Evolutionary conservation across 768 basidiomycete genomes (phyloP), one percentile per base, ranked within the genome.

Genomic region (Lactifluus echinatus): DNA sequence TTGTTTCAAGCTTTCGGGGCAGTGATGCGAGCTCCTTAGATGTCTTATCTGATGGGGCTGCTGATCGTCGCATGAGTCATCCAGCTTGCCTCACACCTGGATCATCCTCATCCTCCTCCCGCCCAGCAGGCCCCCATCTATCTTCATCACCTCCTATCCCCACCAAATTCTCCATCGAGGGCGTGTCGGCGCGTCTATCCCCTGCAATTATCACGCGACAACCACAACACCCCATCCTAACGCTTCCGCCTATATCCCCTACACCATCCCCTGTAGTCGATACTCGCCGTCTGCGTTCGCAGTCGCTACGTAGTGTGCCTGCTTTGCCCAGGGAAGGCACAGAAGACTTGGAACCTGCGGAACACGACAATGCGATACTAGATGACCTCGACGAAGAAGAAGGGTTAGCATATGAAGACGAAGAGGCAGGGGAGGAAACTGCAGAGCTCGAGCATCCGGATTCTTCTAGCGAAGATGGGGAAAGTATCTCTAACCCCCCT

Each of bases 351-450:
- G 65, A 63, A 33, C 70, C 69, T 36, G 74, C 70, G 4, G 72
- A 71, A n/a, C 65, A 66, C 31, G 70, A 69, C 2, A 73, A 73
- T 2, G 69, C 65, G 14, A 74, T 75, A 40, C 66, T 71, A 11
- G 73, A 69, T 26, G 67, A 70, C 44, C 34, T 59, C 10, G 64
- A 60, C 10, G 69, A 68, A 42, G 72, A 74, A 14, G 74, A 73
- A 33, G 75, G 74, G 10, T 28, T 42, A 8, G 36, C 14, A 14
- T 62, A 52, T 42, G 59, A 47, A 24, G 53, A 61, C 24, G 59
- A 63, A 34, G 58, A 55, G 28, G 47, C 52, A 10, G 55, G 50
- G 17, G 50, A 59, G 14, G 50, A 60, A 39, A 17, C 51, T 2
- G 21, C 28, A n/a, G 62, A 53, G 40, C 44, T 21, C 43, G 59